Percentiles rank a stretch among this genome's conserved stretches.
Conservation (phyloP, 2,329 filamentous ascomycete species). For the Pyricularia pennisetigena region DNA sequence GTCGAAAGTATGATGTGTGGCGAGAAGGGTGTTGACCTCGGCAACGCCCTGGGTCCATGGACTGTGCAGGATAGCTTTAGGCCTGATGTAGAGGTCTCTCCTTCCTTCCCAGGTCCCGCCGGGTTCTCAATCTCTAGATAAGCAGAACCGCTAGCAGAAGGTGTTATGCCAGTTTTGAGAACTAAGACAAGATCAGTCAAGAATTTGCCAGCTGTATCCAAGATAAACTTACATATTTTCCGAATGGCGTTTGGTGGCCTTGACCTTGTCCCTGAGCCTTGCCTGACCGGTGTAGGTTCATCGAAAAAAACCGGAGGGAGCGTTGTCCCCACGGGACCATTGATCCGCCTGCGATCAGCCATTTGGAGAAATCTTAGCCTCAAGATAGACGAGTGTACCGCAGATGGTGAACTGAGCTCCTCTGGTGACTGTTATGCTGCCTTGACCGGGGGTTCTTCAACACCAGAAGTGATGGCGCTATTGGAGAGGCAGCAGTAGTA, state of each 20-base stretch:
- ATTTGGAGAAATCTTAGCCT: constrained; percentile 28
- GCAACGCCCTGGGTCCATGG: constrained; percentile 84
- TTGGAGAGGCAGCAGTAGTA: background rate
- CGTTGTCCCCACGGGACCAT: constrained; percentile 74
- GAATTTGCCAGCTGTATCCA: background rate
- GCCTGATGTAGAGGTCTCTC: constrained; percentile 28
- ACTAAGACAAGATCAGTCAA: constrained; percentile 38
- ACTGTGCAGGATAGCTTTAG: constrained; percentile 91
- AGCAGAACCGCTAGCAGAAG: constrained; percentile 86
- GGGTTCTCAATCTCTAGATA: constrained; percentile 61
- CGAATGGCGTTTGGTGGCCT: constrained; percentile 62
- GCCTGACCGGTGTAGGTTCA: constrained; percentile 33
- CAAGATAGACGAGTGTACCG: background rate
- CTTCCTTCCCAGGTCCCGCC: constrained; percentile 19
- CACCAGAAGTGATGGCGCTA: background rate
- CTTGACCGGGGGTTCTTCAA: background rate
- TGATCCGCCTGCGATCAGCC: constrained; percentile 82
- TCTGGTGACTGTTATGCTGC: background rate
- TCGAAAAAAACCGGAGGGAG: constrained; percentile 53
- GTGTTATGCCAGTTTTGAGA: constrained; percentile 83
- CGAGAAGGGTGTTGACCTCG: constrained; percentile 82
- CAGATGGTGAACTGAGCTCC: background rate
- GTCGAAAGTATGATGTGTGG: constrained; percentile 87
- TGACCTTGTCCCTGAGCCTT: constrained; percentile 33
- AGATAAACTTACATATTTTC: constrained; percentile 65